These are phyloP conservation scores for Skeletonema grethae DNA, from an alignment of 108 stramenopile genomes.

Conservation along the genomic window DNA sequence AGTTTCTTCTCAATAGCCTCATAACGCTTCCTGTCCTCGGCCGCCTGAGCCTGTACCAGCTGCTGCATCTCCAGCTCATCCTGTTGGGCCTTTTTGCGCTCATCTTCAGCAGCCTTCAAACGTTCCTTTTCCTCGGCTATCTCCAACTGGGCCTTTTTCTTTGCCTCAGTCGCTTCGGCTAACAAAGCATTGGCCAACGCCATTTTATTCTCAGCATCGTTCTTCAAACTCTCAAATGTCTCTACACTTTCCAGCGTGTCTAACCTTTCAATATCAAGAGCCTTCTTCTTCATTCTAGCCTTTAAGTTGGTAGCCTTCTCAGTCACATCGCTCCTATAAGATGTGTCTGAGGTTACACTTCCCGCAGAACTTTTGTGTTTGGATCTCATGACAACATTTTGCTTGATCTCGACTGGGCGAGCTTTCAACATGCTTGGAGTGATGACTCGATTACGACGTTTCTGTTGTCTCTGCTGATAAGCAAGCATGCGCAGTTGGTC, in stretches of 20 bases:
- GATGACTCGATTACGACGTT: conserved; percentile 14
- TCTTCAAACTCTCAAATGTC: conserved; percentile 8
- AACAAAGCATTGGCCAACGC: not conserved
- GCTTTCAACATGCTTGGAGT: conserved; percentile 15
- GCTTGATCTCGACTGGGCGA: conserved; percentile 18
- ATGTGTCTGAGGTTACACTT: conserved; percentile 2
- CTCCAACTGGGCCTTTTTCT: not conserved
- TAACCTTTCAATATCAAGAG: not conserved
- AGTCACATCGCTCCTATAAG: conserved; percentile 6
- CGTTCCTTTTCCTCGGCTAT: not conserved
- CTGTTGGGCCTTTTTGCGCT: not conserved
- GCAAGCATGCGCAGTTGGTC: not conserved
- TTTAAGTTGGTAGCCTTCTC: conserved; percentile 13
- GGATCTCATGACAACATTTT: conserved; percentile 23
- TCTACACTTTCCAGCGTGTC: not conserved
- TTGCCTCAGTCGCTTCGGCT: not conserved
- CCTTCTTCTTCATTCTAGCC: not conserved
- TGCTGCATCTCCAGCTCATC: not conserved
- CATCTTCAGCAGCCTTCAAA: not conserved
- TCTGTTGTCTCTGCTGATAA: conserved; percentile 1
- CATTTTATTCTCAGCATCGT: not conserved
- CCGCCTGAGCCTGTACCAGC: not conserved
- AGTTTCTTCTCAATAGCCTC: not conserved
- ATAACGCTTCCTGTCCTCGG: not conserved
- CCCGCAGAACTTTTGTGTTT: not conserved